Base-by-base conservation (phyloP, 2,329 filamentous ascomycete species). In the Byssothecium circinans region DNA sequence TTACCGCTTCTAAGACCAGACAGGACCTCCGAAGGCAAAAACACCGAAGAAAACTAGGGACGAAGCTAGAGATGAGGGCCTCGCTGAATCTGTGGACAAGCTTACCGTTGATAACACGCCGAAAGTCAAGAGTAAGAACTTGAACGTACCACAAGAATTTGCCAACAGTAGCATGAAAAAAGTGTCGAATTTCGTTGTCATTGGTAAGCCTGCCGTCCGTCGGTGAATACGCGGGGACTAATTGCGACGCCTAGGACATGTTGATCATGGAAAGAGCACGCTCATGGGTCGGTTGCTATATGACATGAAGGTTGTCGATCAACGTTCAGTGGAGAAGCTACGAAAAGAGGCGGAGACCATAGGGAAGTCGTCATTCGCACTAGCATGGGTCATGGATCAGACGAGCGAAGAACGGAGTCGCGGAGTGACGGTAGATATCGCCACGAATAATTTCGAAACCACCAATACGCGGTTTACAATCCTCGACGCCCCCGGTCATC, bases 331-430 rank as follows among this genome's bases (percentile, higher is more conserved):
- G 50, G 90, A 96, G 47, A 92, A 88, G 67, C 91, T 95, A 60
- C 83, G 86, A 17, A 88, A 87, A 68, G 91, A 96, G 73, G 92
- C 94, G 0, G 87, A 95, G 60, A 89, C 85, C 50, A 88, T 95
- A 32, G 94, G 94, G 4, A 99, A 99, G 70, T 86, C 89, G 2
- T 97, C 94, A 0, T 99, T 99, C 72, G 92, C 92, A 11, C 80
- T 99, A 18, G 94, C 95, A 1, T 99, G 94, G 94, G 90, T 99
- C 2, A 82, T 99, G 72, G 94, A 99, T 67, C 89, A 96, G 68
- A 86, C 90, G 17, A 84, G 85, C 0, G 94, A 99, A 65, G 94
- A 99, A 70, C 82, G 94, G 54, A 85, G 84, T 48, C 84, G 91
- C 48, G 94, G 94, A 36, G 90, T 99, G 7, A 99, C 94, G 0